phyloP scores from a whole-genome alignment of 73 alveolate species.

The Blepharisma japonicum region DNA sequence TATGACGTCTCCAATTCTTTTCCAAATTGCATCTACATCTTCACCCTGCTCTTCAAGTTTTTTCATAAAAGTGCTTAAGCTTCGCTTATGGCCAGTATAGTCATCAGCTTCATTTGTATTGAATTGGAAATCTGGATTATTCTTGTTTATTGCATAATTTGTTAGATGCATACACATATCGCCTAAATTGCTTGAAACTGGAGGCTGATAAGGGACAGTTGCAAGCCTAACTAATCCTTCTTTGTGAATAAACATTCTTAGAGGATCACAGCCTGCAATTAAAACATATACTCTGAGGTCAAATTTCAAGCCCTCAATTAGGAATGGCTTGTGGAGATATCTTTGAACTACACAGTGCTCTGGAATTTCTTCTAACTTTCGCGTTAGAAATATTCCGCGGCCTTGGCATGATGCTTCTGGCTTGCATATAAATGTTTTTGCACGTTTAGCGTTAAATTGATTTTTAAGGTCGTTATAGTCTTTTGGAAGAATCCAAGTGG shows the following conservation, averaged over 20 bases:
- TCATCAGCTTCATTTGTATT: conserved; percentile 47
- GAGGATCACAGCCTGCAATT: conserved; percentile 71
- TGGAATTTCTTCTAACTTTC: conserved; percentile 60
- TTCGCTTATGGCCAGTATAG: conserved; percentile 59
- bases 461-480: conserved; percentile 24
- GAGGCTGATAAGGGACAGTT: conserved; percentile 64
- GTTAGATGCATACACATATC: conserved; percentile 65
- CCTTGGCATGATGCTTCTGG: conserved; percentile 67
- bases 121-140: conserved; percentile 48
- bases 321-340: conserved; percentile 85
- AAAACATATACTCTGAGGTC: conserved; percentile 92
- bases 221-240: conserved; percentile 89
- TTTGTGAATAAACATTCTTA: conserved; percentile 76
- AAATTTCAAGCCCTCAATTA: conserved; percentile 93
- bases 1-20: conserved; percentile 48
- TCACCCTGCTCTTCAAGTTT: conserved; percentile 41
- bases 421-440: conserved; percentile 45
- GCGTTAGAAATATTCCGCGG: conserved; percentile 69
- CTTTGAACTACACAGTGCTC: conserved; percentile 85
- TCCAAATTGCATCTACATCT: conserved; percentile 51
- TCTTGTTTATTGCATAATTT: conserved; percentile 62
- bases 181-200: conserved; percentile 37
- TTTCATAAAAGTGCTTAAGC: conserved; percentile 42
- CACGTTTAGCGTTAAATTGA: conserved; percentile 46
- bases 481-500: conserved; percentile 62